These are phyloP conservation scores for Tolypocladium tundrense DNA, from an alignment of 2,329 filamentous ascomycete species.

Conservation along the genomic window DNA sequence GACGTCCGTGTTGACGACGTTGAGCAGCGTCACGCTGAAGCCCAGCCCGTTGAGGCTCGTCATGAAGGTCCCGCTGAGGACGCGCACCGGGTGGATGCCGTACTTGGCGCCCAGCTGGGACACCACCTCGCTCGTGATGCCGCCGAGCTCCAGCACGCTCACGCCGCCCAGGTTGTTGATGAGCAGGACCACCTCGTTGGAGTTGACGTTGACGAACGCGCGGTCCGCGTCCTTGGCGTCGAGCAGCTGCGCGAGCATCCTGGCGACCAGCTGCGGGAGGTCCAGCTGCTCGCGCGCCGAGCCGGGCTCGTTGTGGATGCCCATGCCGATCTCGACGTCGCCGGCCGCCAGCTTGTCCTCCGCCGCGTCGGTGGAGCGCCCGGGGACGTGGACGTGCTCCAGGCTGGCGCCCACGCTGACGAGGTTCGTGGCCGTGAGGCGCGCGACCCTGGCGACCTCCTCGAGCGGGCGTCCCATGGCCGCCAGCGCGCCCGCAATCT, in stretches of 20 bases:
- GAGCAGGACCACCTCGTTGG: conserved; percentile 55
- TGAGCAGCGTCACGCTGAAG: conserved; percentile 63
- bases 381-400: conserved; percentile 88
- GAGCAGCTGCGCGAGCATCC: conserved; percentile 61
- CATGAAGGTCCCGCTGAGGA: conserved; percentile 65
- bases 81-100: conserved; percentile 51
- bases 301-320: conserved; percentile 63
- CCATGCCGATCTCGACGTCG: conserved; percentile 63
- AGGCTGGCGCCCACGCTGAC: conserved; percentile 80
- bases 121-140: conserved; percentile 59
- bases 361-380: conserved; percentile 46
- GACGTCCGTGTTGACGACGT: conserved; percentile 49
- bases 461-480: conserved; percentile 56
- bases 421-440: conserved; percentile 62
- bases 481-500: conserved; percentile 77
- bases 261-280: conserved; percentile 44
- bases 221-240: conserved; percentile 57
- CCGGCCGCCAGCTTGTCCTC: conserved; percentile 38
- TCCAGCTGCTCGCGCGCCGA: conserved; percentile 41
- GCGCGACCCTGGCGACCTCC: conserved; percentile 63
- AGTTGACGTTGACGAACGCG: conserved; percentile 55
- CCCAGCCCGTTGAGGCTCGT: conserved; percentile 68
- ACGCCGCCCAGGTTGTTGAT: conserved; percentile 71
- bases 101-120: conserved; percentile 48
- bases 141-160: conserved; percentile 61